Evolutionary conservation across 2,329 filamentous ascomycete species (phyloP).

Genomic region (Chaetothyriales sp.): DNA sequence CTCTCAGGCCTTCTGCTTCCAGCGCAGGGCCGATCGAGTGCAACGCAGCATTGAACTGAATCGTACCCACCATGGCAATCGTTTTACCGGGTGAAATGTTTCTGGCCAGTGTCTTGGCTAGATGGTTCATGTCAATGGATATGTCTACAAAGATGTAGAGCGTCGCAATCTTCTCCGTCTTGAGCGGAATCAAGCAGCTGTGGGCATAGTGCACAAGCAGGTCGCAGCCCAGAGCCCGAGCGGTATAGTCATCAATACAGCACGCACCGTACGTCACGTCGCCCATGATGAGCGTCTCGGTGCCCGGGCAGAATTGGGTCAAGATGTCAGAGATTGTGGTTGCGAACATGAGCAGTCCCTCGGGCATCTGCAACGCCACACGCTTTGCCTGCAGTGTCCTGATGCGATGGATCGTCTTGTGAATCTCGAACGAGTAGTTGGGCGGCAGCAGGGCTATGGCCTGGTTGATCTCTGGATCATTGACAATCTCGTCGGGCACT

Average conservation of each 20-base stretch:
- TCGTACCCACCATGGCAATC: conserved; percentile 86
- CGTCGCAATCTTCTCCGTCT: conserved; percentile 91
- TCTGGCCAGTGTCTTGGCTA: conserved; percentile 70
- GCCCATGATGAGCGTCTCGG: conserved; percentile 94
- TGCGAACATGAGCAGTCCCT: conserved; percentile 85
- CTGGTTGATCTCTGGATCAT: conserved; percentile 71
- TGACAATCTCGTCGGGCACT: conserved; percentile 71
- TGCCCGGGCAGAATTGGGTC: conserved; percentile 79
- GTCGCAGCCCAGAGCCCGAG: conserved; percentile 82
- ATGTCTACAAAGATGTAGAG: conserved; percentile 98
- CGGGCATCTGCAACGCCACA: conserved; percentile 91
- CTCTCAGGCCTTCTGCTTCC: conserved; percentile 67
- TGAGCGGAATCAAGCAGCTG: conserved; percentile 88
- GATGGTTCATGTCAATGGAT: conserved; percentile 77
- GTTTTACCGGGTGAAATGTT: conserved; percentile 78
- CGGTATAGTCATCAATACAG: conserved; percentile 97
- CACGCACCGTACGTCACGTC: conserved; percentile 97
- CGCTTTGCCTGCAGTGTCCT: conserved; percentile 62
- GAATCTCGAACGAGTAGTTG: conserved; percentile 99
- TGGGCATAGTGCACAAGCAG: conserved; percentile 93
- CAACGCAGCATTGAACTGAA: conserved; percentile 95
- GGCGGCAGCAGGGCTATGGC: conserved; percentile 73
- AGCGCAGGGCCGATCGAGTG: conserved; percentile 68
- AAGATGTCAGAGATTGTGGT: conserved; percentile 96
- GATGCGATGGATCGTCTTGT: conserved; percentile 93